Evolutionary conservation across 495 filamentous ascomycete genomes (phyloP).

Genomic region (Lophiostoma macrostomum): DNA sequence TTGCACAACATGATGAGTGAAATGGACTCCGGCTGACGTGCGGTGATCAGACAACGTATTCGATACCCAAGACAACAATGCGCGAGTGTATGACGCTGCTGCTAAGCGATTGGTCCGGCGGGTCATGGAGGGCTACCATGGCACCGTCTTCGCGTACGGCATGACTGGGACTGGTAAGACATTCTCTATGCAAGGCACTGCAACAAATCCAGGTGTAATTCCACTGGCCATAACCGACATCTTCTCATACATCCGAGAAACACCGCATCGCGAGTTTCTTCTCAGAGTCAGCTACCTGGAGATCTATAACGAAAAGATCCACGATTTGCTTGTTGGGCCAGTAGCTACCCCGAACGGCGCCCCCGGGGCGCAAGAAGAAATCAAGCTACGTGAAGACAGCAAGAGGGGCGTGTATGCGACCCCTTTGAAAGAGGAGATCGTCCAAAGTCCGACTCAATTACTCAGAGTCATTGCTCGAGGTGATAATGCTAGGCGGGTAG

Average conservation of each 20-base stretch:
- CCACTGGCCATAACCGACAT: constrained; percentile 97
- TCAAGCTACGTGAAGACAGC: constrained; percentile 92
- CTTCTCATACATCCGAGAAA: constrained; percentile 97
- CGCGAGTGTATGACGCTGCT: constrained; percentile 86
- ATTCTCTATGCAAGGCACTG: constrained; percentile 98
- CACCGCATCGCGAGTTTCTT: constrained; percentile 88
- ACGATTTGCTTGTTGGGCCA: constrained; percentile 82
- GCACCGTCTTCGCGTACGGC: constrained; percentile 97
- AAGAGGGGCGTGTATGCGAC: constrained; percentile 96
- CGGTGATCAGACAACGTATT: constrained; percentile 82
- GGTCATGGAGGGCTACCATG: constrained; percentile 99
- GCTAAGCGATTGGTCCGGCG: constrained; percentile 92
- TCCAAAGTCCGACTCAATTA: constrained; percentile 94
- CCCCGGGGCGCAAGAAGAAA: constrained; percentile 72
- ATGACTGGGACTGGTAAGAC: constrained; percentile 99
- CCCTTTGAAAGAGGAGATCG: constrained; percentile 95
- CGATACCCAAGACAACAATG: constrained; percentile 84
- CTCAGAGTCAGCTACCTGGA: constrained; percentile 96
- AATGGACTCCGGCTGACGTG: constrained; percentile 19
- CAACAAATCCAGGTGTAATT: constrained; percentile 94
- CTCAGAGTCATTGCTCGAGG: constrained; percentile 92
- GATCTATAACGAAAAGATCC: constrained; percentile 98
- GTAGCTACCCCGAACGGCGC: constrained; percentile 41
- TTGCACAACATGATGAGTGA: constrained; percentile 22
- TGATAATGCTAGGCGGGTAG: constrained; percentile 82